phyloP scores from a whole-genome alignment of 2,329 filamentous ascomycete species.

The Coniochaeta sp. region DNA sequence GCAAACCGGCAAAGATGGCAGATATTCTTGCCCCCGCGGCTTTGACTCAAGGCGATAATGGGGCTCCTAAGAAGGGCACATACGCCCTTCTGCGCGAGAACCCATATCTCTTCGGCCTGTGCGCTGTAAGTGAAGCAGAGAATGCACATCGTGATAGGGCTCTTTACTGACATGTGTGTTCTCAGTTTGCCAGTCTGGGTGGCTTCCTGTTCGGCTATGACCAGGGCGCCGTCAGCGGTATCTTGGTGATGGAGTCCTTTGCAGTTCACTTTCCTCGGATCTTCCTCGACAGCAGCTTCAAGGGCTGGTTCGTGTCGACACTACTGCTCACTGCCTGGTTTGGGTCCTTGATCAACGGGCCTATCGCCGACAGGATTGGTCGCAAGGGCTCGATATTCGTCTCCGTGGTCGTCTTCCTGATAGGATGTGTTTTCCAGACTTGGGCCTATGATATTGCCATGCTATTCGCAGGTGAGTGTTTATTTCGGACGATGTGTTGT shows the following conservation, averaged over 20 bases:
- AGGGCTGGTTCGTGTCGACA: slow-evolving; percentile 45
- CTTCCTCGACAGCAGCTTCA: slow-evolving; percentile 34
- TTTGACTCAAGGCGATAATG: slow-evolving; percentile 6
- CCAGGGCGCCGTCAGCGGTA: slow-evolving; percentile 39
- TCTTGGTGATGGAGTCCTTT: slow-evolving; percentile 38
- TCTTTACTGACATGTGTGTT: background rate
- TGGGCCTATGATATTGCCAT: slow-evolving; percentile 47
- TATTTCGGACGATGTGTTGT: background rate
- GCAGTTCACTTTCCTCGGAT: slow-evolving; percentile 17
- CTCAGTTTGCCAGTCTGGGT: slow-evolving; percentile 25
- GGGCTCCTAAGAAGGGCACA: slow-evolving; percentile 14
- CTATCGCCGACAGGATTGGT: slow-evolving; percentile 54
- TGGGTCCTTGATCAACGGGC: slow-evolving; percentile 35
- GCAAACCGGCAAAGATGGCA: background rate
- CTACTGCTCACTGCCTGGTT: slow-evolving; percentile 39
- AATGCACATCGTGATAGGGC: slow-evolving; percentile 5
- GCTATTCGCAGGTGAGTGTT: slow-evolving; percentile 38
- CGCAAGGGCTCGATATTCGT: slow-evolving; percentile 52
- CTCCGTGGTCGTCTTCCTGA: slow-evolving; percentile 47
- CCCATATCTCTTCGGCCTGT: slow-evolving; percentile 35
- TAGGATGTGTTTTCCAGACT: slow-evolving; percentile 53
- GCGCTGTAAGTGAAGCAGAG: slow-evolving; percentile 20
- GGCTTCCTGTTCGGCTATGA: slow-evolving; percentile 42
- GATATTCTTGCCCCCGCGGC: background rate
- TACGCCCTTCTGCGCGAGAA: slow-evolving; percentile 25